Evolutionary conservation across 1,284 basidiomycete species (phyloP).

Genomic region (Boletellus dicymbophilus): DNA sequence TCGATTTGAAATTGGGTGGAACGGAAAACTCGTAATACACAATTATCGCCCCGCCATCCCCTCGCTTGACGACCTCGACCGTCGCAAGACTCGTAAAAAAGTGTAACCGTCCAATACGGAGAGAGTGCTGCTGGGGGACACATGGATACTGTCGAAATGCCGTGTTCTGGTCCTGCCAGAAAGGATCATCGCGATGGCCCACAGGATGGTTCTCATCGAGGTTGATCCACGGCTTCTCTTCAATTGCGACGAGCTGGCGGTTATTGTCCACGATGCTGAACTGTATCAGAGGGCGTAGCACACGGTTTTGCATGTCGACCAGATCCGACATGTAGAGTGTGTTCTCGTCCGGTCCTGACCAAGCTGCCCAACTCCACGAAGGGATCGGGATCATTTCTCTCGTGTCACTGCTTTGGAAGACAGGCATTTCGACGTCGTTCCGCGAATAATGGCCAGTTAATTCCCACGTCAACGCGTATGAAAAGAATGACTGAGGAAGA

Average conservation of each 20-base stretch:
- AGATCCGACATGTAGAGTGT: too few relatives aligned
- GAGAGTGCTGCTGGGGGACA: too few relatives aligned
- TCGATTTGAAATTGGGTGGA: not conserved
- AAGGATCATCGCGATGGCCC: not conserved
- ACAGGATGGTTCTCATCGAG: too few relatives aligned
- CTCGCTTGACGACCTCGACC: not conserved
- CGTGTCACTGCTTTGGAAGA: slow-evolving; percentile 5
- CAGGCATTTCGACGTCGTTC: slow-evolving; percentile 11
- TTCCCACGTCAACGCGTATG: slow-evolving; percentile 12
- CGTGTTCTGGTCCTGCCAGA: too few relatives aligned
- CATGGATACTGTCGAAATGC: too few relatives aligned
- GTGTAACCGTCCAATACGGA: slow-evolving; percentile 7
- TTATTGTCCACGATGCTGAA: slow-evolving; percentile 15
- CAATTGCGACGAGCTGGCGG: slow-evolving; percentile 2
- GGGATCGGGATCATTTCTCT: slow-evolving; percentile 9
- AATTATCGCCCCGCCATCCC: not conserved
- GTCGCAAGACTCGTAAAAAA: slow-evolving; percentile 20
- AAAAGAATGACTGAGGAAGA: slow-evolving; percentile 18
- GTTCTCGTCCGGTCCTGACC: slow-evolving; percentile 1
- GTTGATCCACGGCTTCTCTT: slow-evolving; percentile 1
- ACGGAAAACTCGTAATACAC: not conserved
- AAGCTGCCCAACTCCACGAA: slow-evolving; percentile 25
- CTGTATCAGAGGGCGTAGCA: slow-evolving; percentile 1
- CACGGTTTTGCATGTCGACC: too few relatives aligned
- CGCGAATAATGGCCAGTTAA: slow-evolving; percentile 1